These are phyloP conservation scores for Mycena galericulata DNA, from an alignment of 768 basidiomycete species.

Conservation along the genomic window DNA sequence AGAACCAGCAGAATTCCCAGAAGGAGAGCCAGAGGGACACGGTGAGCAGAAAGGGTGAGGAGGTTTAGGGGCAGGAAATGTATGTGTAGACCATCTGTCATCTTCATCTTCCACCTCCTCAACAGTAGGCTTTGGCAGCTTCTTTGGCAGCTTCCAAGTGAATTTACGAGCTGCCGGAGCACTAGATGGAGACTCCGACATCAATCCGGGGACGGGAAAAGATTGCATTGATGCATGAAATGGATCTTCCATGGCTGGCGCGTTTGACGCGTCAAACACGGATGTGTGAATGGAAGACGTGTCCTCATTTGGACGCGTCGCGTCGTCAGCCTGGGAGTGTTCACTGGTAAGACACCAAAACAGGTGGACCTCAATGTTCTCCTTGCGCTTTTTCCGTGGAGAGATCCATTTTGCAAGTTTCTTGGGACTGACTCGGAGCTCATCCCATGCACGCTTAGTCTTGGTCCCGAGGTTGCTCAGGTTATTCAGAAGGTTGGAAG, in stretches of 20 bases:
- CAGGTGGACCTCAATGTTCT: too few species aligned
- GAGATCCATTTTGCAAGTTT: conserved; percentile 7
- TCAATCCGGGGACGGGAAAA: conserved; percentile 7
- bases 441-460: conserved; percentile 4
- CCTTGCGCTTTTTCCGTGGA: conserved; percentile 10
- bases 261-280: neutral
- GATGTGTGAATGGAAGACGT: neutral
- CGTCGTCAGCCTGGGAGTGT: neutral
- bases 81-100: neutral
- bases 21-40: neutral
- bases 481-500: conserved; percentile 3
- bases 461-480: neutral
- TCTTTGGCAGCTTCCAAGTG: conserved; percentile 12
- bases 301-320: neutral
- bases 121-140: neutral
- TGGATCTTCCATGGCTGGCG: conserved; percentile 11
- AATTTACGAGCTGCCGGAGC: conserved; percentile 14
- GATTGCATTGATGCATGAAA: neutral
- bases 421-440: conserved; percentile 15
- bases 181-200: neutral
- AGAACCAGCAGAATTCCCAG: neutral
- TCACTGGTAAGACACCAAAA: neutral
- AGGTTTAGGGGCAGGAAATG: neutral
- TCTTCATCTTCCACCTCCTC: conserved; percentile 6
- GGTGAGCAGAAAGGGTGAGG: neutral